Percentiles rank a stretch among this genome's conserved stretches.
phyloP scores from a whole-genome alignment of 345 rosid species.

The Geranium rotundifolium region DNA sequence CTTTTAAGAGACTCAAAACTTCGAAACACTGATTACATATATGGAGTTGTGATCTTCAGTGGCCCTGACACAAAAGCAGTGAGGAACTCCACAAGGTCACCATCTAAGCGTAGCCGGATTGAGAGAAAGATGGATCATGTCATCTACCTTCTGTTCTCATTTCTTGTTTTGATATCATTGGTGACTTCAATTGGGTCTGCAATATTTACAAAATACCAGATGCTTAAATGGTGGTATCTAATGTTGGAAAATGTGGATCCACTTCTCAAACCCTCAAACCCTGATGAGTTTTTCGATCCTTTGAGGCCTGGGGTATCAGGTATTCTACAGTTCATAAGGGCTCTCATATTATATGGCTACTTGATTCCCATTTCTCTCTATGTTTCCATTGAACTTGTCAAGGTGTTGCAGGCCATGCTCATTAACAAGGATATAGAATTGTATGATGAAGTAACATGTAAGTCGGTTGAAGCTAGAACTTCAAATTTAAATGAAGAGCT shows the following conservation, averaged over 20 bases:
- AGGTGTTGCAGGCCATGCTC: slow-evolving; percentile 58
- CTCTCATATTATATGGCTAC: slow-evolving; percentile 59
- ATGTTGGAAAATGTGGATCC: slow-evolving; percentile 18
- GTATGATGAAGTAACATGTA: slow-evolving; percentile 49
- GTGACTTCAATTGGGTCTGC: slow-evolving; percentile 38
- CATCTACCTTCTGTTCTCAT: slow-evolving; percentile 49
- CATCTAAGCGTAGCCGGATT: slow-evolving; percentile 58
- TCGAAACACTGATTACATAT: slow-evolving; percentile 46
- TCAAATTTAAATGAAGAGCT: slow-evolving; percentile 72
- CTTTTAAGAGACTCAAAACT: slow-evolving; percentile 74
- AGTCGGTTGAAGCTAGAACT: slow-evolving; percentile 54
- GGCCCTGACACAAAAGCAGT: slow-evolving; percentile 63
- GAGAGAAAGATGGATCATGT: slow-evolving; percentile 63
- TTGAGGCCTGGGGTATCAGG: slow-evolving; percentile 29
- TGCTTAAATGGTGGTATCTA: slow-evolving; percentile 61
- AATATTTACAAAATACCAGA: slow-evolving; percentile 23
- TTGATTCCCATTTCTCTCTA: slow-evolving; percentile 72
- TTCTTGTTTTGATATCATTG: slow-evolving; percentile 42
- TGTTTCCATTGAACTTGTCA: slow-evolving; percentile 67
- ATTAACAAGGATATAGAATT: slow-evolving; percentile 49
- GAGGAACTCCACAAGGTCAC: slow-evolving; percentile 53
- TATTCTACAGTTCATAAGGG: slow-evolving; percentile 37
- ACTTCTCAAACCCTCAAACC: no score
- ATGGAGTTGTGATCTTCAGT: slow-evolving; percentile 56
- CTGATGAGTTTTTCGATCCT: slow-evolving; percentile 25